Base-by-base conservation (phyloP, 768 basidiomycete genomes). In the Leccinum aurantiacum region DNA sequence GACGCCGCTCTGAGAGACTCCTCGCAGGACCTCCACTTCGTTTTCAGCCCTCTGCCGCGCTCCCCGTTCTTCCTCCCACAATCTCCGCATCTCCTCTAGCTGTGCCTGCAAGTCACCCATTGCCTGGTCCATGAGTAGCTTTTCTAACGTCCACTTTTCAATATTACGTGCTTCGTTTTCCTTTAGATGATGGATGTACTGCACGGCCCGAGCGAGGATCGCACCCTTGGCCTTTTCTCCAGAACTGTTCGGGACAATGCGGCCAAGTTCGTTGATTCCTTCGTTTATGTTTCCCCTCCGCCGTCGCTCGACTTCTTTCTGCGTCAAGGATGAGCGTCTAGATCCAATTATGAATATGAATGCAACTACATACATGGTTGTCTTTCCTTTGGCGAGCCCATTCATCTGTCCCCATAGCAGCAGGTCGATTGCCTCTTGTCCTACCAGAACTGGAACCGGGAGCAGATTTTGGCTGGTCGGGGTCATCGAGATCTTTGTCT, bases 301-400 rank as follows among this genome's bases (percentile, higher is more conserved):
- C 38, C 93, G 86, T 56, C 96, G 90, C 74, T 99, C 96, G 13
- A 98, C 95, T 77, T 98, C 95, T 92, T 98, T 98, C 95, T 98
- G 77, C 54, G 4, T 9, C 8, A 15, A 44, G 25, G 44, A 27
- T 64, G n/a, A 66, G 53, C 10, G 19, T 6, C 54, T 11, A 33
- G 33, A 54, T 33, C 2, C 10, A 19, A 46, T 19, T 19, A 46
- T 19, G 6, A 44, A 46, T 10, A 53, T 13, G 37, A 25, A 44
- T 22, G 38, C 31, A 54, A n/a, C 19, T 0, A 78, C 86, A 33
- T 68, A 88, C 90, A 71, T 92, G 90, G 59, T 92, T 92, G 64
- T 91, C 90, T 69, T 91, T 92, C 61, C 90, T 78, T 67, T 89
- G 87, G 60, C 88, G 80, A 33, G 82, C 84, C 90, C 90, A 92